Evolutionary conservation across 345 rosid species (phyloP).

Genomic region (Syzygium oleosum): DNA sequence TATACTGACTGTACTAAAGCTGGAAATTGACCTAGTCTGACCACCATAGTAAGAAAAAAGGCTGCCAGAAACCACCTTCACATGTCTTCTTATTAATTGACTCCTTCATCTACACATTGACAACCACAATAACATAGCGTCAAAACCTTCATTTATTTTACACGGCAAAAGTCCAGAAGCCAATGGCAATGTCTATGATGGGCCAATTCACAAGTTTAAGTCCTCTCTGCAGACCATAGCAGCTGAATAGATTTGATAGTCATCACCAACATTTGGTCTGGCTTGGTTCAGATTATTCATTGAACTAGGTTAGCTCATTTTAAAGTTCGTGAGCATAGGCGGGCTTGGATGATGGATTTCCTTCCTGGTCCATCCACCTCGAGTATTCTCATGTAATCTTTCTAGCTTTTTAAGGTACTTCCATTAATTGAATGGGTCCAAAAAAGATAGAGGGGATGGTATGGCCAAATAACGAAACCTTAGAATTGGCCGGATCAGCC

Average conservation of each 20-base stretch:
- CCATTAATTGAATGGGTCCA: background rate
- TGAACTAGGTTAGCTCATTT: background rate
- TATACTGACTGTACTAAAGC: background rate
- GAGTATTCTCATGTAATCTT: background rate
- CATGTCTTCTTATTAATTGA: background rate
- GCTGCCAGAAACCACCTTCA: background rate
- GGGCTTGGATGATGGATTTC: background rate
- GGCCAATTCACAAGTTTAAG: background rate
- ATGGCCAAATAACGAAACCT: background rate
- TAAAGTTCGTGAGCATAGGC: background rate
- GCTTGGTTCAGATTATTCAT: background rate
- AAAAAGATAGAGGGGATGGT: background rate
- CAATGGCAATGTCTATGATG: background rate
- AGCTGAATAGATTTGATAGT: background rate
- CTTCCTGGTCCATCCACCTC: background rate
- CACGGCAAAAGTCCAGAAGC: background rate
- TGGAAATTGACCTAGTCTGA: background rate
- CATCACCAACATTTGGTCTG: background rate
- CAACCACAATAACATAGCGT: background rate
- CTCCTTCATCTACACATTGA: background rate
- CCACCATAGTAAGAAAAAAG: background rate
- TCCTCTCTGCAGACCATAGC: background rate
- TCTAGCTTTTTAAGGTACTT: background rate
- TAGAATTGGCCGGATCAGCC: background rate
- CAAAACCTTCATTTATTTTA: background rate